Base-by-base conservation (phyloP, 257 asterid genomes). In the Rhazya stricta region DNA sequence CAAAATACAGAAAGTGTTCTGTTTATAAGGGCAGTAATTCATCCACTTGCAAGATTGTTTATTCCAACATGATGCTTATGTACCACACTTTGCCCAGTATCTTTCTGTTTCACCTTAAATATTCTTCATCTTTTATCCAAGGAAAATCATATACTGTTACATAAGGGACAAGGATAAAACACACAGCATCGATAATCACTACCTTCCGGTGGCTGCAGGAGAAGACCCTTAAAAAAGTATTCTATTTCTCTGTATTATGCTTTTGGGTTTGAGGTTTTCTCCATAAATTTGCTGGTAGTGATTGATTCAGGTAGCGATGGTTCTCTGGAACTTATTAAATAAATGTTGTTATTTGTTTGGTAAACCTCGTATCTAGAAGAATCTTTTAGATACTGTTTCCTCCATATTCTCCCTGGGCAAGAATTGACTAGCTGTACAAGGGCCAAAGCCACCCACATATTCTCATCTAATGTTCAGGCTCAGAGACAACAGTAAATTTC, bases 321-420 rank as follows among this genome's bases (percentile, higher is more conserved):
- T 21, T 32, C 42, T 12, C 77, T 74, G 16, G 18, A 46, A 45
- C 54, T 48, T 63, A 66, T 34, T 32, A 74, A 65, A 48, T 60
- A 66, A 65, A 46, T 66, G 67, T 65, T 65, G 67, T 75, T 27
- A 15, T 51, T 62, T 66, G 56, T 37, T 66, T 25, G 37, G 29
- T 29, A 67, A 76, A 76, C 79, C 79, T 76, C 57, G 74, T 76
- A 51, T 41, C 43, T 54, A 57, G 46, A 76, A 76, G 79, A 67
- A 76, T 76, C 74, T 76, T 76, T 76, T 63, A 51, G 27, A 56
- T 39, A 34, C 69, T 42, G 51, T 29, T 29, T 27, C 67, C 32
- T 53, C 30, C 71, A 39, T 67, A 37, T 65, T 41, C 69, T 46
- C 57, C 54, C 48, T 62, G 62, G 77, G 30, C 77, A 74, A 61